Conservation (phyloP, 371 early-diverging fungal genomes). For the Saksenaea vasiformis region DNA sequence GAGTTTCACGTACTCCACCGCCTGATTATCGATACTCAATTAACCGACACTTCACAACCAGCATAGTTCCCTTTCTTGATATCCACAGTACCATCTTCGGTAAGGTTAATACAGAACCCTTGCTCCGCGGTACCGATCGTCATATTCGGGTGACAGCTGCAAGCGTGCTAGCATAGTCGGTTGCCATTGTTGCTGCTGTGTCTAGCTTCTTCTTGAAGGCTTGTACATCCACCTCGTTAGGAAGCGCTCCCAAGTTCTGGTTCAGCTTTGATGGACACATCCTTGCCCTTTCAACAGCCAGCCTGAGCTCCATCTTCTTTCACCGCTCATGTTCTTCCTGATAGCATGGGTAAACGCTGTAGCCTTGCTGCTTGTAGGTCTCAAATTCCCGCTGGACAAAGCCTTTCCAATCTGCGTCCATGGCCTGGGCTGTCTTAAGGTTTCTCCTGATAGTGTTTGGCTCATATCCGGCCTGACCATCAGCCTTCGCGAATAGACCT, state of each 20-base stretch:
- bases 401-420: not conserved
- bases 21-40: no score
- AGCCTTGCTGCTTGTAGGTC: not conserved
- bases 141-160: not conserved
- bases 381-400: not conserved
- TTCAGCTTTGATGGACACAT: not conserved
- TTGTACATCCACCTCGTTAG: not conserved
- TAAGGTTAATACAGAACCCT: no score
- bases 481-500: not conserved
- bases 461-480: not conserved
- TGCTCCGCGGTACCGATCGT: not conserved
- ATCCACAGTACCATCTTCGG: no score
- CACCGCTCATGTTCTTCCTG: no score
- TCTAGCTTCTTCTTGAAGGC: not conserved
- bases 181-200: not conserved
- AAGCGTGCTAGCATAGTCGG: not conserved
- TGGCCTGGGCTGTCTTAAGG: not conserved
- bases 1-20: no score
- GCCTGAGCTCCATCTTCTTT: not conserved
- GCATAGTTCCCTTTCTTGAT: no score
- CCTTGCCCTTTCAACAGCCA: not conserved
- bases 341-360: not conserved
- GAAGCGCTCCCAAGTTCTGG: not conserved
- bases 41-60: no score
- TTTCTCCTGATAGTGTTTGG: not conserved